phyloP scores from a whole-genome alignment of 306 rosid species.

The Vigna radiata region DNA sequence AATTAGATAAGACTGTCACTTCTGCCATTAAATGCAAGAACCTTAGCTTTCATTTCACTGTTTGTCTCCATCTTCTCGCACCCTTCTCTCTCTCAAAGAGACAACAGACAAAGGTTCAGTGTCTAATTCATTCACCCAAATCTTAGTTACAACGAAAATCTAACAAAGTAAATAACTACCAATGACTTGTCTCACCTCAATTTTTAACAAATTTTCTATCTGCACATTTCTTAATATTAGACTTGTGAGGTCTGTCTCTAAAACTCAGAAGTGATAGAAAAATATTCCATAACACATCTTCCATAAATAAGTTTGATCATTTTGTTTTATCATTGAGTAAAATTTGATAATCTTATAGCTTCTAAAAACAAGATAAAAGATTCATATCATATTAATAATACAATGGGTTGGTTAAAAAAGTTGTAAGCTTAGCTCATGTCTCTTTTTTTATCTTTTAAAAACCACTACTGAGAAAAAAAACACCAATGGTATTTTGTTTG shows the following conservation, averaged over 20 bases:
- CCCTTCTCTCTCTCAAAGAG: conserved; percentile 35
- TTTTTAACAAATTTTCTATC: background rate
- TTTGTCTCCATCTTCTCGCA: conserved; percentile 70
- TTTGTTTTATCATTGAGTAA: too few relatives aligned
- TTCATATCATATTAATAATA: too few relatives aligned
- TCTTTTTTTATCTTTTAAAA: background rate
- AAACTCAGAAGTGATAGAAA: too few relatives aligned
- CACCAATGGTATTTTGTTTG: too few relatives aligned
- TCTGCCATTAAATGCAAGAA: conserved; percentile 62
- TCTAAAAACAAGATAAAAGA: background rate
- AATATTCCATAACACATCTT: too few relatives aligned
- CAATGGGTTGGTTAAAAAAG: too few relatives aligned
- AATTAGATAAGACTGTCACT: conserved; percentile 64
- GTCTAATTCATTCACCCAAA: conserved; percentile 40
- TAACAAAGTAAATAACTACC: conserved; percentile 23
- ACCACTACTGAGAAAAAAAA: background rate
- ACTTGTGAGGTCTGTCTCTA: too few relatives aligned
- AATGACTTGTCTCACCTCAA: background rate
- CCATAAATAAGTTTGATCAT: too few relatives aligned
- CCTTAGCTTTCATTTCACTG: conserved; percentile 71
- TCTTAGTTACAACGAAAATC: conserved; percentile 42
- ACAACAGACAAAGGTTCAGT: conserved; percentile 41
- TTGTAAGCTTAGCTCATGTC: background rate
- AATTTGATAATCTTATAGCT: too few relatives aligned
- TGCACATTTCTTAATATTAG: too few relatives aligned